These are phyloP conservation scores for Eragrostis curvula DNA, from an alignment of 176 grass and related monocot genomes.

Conservation along the genomic window DNA sequence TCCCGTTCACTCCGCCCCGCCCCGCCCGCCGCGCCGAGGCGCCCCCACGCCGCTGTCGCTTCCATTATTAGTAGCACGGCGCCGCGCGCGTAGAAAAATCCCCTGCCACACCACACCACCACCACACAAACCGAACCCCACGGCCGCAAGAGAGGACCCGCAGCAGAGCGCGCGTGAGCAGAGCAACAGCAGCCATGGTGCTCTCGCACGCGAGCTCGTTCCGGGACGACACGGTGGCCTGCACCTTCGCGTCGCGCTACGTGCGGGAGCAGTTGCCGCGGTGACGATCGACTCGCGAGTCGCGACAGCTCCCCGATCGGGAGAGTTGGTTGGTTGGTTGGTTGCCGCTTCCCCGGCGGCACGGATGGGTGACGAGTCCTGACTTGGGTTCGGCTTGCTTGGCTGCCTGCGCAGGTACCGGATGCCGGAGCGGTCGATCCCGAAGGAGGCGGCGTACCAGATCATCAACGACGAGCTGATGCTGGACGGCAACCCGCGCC, in stretches of 20 bases:
- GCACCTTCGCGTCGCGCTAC: constrained; percentile 83
- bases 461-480: constrained; percentile 90
- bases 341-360: neutral
- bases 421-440: constrained; percentile 59
- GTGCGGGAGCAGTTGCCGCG: constrained; percentile 53
- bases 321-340: too few species aligned
- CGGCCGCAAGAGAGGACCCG: too few species aligned
- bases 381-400: neutral
- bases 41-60: too few species aligned
- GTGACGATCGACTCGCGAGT: constrained; percentile 18
- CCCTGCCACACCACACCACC: neutral
- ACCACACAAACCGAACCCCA: neutral
- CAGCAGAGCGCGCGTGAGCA: neutral
- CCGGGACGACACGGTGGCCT: constrained; percentile 20
- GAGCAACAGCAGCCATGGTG: constrained; percentile 52
- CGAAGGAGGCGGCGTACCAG: constrained; percentile 78
- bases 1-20: too few species aligned
- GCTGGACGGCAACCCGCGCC: constrained; percentile 74
- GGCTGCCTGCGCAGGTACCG: constrained; percentile 59
- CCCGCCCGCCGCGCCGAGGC: neutral
- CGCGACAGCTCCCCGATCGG: neutral
- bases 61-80: constrained; percentile 4
- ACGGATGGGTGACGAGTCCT: neutral
- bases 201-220: constrained; percentile 51
- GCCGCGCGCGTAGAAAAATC: neutral